Evolutionary conservation across 768 basidiomycete genomes (phyloP).

Genomic region (Phallus indusiatus): DNA sequence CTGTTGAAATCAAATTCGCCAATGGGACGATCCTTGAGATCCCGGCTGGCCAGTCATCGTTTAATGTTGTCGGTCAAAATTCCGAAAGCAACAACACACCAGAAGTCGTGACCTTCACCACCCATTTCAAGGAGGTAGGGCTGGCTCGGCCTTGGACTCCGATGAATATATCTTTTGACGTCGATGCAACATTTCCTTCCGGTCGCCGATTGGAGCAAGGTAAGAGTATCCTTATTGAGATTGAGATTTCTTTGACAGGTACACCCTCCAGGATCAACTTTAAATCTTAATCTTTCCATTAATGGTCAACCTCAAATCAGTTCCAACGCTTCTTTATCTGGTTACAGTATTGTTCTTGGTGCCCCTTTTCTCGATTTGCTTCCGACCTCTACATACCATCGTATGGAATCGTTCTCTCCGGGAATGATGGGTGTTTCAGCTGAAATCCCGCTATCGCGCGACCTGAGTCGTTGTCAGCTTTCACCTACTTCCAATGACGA

Average conservation of each 20-base stretch:
- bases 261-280: background rate
- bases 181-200: background rate
- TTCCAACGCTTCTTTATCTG: background rate
- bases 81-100: background rate
- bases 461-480: background rate
- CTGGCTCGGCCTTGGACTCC: background rate
- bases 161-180: background rate
- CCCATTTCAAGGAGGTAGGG: background rate
- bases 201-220: background rate
- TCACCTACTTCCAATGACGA: background rate
- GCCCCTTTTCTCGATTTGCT: background rate
- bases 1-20: background rate
- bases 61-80: background rate
- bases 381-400: background rate
- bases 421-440: background rate
- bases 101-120: background rate
- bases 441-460: background rate
- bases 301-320: background rate
- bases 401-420: background rate
- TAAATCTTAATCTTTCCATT: background rate
- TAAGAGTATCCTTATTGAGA: background rate
- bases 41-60: background rate
- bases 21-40: background rate
- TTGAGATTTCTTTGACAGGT: background rate
- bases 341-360: too few species aligned